Base-by-base conservation (phyloP, 2,329 filamentous ascomycete genomes). In the Amauroascus verrucosus region DNA sequence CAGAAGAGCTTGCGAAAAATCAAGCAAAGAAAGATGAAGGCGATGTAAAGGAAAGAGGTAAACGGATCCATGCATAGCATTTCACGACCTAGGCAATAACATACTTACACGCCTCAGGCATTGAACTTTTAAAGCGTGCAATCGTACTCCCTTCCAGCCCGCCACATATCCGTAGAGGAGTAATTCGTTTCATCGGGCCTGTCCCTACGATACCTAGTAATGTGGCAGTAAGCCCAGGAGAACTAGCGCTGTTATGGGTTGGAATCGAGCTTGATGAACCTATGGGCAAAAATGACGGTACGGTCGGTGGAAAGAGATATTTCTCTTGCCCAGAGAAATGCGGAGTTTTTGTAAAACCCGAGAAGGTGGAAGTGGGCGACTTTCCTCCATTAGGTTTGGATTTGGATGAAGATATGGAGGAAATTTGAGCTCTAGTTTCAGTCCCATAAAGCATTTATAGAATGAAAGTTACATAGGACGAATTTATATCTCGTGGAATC, bases 1-100 rank as follows among this genome's bases (percentile, higher is more conserved):
- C 85, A 20, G 84, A 89, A 66, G 77, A 87, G 65, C 79, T 86
- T 58, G 86, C 86, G 67, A 74, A 86, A 54, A 77, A 79, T 14
- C 83, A 83, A 37, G 77, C 84, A 40, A 77, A 83, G 59, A 79
- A 80, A 53, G 72, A 74, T 54, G 56, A 56, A 6, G 53, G 54
- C 9, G 88, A 94, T 64, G 76, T 95, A 59, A 73, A 78, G 58
- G 77, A 79, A 53, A 81, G 84, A 67, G 83, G 84, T 71, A 84
- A 67, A 69, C 14, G 18, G 5, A 20, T 38, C 22, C 13, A 18
- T 20, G 5, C 3, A 13, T 41, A 24, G 2, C 3, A 20, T 47
- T 9, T 30, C 22, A 35, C 26, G 11, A 6, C 11, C 35, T 37
- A 14, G 22, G 5, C 48, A 38, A 2, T 24, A 33, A n/a, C 6